These are phyloP conservation scores for Lepidium aucheri DNA, from an alignment of 345 rosid species.

Conservation along the genomic window DNA sequence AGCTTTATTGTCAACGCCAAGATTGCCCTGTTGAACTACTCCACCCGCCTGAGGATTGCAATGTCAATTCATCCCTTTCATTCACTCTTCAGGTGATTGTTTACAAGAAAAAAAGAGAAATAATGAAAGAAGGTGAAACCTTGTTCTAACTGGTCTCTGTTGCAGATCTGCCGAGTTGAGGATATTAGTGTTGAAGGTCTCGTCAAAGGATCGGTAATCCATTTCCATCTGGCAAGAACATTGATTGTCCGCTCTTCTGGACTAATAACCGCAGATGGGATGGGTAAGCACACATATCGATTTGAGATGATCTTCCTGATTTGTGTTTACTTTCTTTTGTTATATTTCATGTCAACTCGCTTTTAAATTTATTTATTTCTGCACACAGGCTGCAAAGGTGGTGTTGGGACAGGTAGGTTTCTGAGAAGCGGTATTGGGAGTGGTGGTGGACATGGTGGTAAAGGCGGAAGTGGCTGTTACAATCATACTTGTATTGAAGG, in stretches of 20 bases:
- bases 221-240: constrained; percentile 90
- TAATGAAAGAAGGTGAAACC: not conserved
- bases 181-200: constrained; percentile 83
- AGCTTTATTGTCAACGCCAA: constrained; percentile 62
- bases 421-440: constrained; percentile 65
- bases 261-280: constrained; percentile 67
- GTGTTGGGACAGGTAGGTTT: constrained; percentile 72
- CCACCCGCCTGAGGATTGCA: constrained; percentile 95
- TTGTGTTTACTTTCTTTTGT: not conserved
- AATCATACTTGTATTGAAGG: constrained; percentile 65
- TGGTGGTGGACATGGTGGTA: constrained; percentile 97
- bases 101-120: not conserved
- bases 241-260: constrained; percentile 70
- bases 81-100: constrained; percentile 84
- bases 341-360: not conserved
- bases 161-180: constrained; percentile 95
- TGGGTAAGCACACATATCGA: constrained; percentile 47
- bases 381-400: constrained; percentile 74
- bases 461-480: constrained; percentile 76
- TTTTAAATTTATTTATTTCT: not conserved
- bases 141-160: constrained; percentile 5
- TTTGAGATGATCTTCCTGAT: not conserved
- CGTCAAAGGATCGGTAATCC: constrained; percentile 88
- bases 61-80: constrained; percentile 78
- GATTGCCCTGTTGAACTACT: constrained; percentile 78